A percentile compares a stretch with the other conserved stretches of the same genome.
phyloP scores from a whole-genome alignment of 768 basidiomycete species.

The Lentinula aciculospora region DNA sequence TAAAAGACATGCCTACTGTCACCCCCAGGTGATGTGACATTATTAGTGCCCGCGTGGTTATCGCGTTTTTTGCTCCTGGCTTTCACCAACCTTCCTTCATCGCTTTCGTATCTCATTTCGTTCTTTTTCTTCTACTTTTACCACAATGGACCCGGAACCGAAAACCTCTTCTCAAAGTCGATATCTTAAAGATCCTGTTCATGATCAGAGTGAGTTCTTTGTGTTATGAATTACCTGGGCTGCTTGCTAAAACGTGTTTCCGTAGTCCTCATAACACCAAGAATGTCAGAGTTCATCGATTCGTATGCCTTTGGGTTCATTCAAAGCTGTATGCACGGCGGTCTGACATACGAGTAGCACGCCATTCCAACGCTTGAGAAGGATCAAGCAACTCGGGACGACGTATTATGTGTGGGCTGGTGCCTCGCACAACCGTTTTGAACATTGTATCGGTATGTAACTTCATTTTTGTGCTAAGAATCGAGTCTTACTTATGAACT shows the following conservation, averaged over 20 bases:
- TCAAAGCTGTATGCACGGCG: background rate
- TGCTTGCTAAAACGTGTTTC: slow-evolving; percentile 11
- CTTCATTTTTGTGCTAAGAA: background rate
- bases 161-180: background rate
- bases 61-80: background rate
- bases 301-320: slow-evolving; percentile 41
- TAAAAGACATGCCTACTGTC: too few relatives aligned
- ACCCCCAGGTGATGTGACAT: background rate
- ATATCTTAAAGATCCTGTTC: slow-evolving; percentile 32
- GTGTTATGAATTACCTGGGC: background rate
- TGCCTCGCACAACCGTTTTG: slow-evolving; percentile 78
- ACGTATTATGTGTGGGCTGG: slow-evolving; percentile 73
- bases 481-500: background rate
- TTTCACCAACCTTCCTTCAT: too few relatives aligned
- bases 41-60: background rate
- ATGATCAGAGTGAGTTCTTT: slow-evolving; percentile 33
- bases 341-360: slow-evolving; percentile 14
- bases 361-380: slow-evolving; percentile 65
- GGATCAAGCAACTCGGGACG: slow-evolving; percentile 78
- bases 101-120: too few relatives aligned
- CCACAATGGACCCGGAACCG: background rate
- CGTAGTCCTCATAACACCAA: slow-evolving; percentile 31
- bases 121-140: too few relatives aligned
- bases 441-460: slow-evolving; percentile 70
- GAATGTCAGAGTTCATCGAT: slow-evolving; percentile 50